Evolutionary conservation across 108 stramenopile species (phyloP), one percentile per base, ranked within the genome.

Genomic region (Chaetoceros tenuissimus): DNA sequence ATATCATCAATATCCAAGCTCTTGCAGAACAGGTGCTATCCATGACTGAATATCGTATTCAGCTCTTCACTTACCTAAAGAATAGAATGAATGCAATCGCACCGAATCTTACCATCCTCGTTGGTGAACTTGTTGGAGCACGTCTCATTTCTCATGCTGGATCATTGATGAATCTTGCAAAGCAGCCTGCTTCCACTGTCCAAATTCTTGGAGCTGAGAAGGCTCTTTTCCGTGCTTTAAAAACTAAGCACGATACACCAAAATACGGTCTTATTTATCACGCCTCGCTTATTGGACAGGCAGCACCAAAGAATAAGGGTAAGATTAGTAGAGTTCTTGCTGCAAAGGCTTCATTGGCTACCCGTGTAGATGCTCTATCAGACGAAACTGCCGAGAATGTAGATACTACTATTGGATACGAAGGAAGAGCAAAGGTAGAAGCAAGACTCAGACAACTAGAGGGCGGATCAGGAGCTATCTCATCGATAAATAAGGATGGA

Each of bases 121-220:
- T 99, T 8, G 99, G 99, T 19, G 99, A 99, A 67, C 72, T 99
- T 10, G 99, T 99, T 3, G 99, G 96, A 16, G 99, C 99, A 19
- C 84, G 99, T 24, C 85, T 99, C 24, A 99, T 99, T 67, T 87
- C 97, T 28, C 97, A 99, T 62, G 96, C 99, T 20, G 99, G 99
- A 58, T 90, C 87, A 13, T 77, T 99, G 28, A 94, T 99, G 85
- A 98, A 99, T 64, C 79, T 99, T 23, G 99, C 99, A 57, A 98
- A 99, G 72, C 92, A 90, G 69, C 97, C 99, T n/a, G 99, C 99
- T 18, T 96, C 95, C 18, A 99, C 99, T 2, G 95, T 99, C 21
- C 97, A 98, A 70, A 99, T 98, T 59, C 78, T 99, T 56, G 99
- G 99, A 28, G 97, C 97, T n/a, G 99, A 99, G 71, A 99, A 99